A percentile compares a stretch with the other conserved stretches of the same genome.
Evolutionary conservation across 768 basidiomycete species (phyloP).

Genomic region (Mrakia frigida): DNA sequence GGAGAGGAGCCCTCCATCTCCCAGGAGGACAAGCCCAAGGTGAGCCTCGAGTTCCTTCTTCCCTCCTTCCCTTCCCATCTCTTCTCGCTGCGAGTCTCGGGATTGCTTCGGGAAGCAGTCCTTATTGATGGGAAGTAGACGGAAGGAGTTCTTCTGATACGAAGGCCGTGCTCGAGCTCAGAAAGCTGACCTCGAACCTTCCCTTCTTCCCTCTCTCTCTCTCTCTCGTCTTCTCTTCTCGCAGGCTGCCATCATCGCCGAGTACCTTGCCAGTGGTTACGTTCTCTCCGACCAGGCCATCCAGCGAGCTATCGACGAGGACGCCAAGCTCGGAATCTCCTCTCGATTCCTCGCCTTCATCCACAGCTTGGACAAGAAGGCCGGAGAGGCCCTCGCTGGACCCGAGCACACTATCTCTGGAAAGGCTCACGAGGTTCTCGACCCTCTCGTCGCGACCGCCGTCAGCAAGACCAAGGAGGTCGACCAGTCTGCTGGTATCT

Average conservation of each 20-base stretch:
- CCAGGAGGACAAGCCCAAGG: constrained; percentile 79
- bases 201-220: background rate
- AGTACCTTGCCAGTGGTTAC: constrained; percentile 86
- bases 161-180: no score
- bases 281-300: constrained; percentile 69
- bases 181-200: background rate
- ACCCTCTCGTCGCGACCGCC: constrained; percentile 52
- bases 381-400: constrained; percentile 68
- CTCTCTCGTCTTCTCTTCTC: no score
- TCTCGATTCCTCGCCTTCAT: constrained; percentile 76
- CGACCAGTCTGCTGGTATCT: constrained; percentile 74
- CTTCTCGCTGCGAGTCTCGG: background rate
- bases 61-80: background rate
- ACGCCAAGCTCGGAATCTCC: constrained; percentile 72
- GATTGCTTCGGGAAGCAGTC: no score
- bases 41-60: constrained; percentile 22
- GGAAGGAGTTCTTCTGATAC: no score
- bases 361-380: constrained; percentile 60
- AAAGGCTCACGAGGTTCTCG: constrained; percentile 62
- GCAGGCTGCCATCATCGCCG: constrained; percentile 68
- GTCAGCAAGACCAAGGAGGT: constrained; percentile 59
- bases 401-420: constrained; percentile 73
- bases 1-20: constrained; percentile 48
- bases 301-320: constrained; percentile 50
- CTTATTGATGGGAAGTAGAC: no score